These are phyloP conservation scores for Neltuma alba DNA, from an alignment of 306 rosid genomes.

Conservation along the genomic window DNA sequence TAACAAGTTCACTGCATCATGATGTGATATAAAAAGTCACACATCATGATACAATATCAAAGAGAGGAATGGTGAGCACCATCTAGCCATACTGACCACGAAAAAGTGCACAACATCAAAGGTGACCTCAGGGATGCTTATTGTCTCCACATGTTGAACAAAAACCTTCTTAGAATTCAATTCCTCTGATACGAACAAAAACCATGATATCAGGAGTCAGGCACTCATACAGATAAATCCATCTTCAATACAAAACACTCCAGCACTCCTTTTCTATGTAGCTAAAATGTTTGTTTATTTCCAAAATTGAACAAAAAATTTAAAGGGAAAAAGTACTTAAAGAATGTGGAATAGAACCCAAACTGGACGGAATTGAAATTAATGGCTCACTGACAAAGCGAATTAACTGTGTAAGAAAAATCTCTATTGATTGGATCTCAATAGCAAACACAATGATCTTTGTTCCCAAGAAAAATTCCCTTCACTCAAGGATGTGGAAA, in stretches of 20 bases:
- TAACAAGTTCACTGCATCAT: conserved; percentile 13
- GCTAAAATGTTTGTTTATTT: background rate
- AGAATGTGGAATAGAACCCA: background rate
- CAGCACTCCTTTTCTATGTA: conserved; percentile 22
- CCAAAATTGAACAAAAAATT: background rate
- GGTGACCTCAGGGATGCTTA: conserved; percentile 59
- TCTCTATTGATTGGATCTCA: background rate
- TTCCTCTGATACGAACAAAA: conserved; percentile 49
- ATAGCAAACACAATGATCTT: background rate
- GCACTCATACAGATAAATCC: conserved; percentile 21
- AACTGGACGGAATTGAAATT: background rate
- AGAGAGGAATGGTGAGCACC: conserved; percentile 18
- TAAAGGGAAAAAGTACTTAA: background rate
- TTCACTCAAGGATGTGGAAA: background rate
- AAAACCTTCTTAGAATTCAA: conserved; percentile 72
- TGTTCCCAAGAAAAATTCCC: background rate
- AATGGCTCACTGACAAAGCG: background rate
- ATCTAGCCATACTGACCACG: conserved; percentile 56
- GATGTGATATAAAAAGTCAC: background rate
- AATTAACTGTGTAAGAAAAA: background rate
- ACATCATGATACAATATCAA: conserved; percentile 28
- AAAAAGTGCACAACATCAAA: conserved; percentile 66
- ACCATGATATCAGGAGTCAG: conserved; percentile 24
- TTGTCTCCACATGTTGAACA: conserved; percentile 83
- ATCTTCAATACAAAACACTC: conserved; percentile 5